A percentile compares a stretch with the other conserved stretches of the same genome.
These are phyloP conservation scores for Dactylellina sp. DNA, from an alignment of 2,329 filamentous ascomycete species.

Conservation along the genomic window DNA sequence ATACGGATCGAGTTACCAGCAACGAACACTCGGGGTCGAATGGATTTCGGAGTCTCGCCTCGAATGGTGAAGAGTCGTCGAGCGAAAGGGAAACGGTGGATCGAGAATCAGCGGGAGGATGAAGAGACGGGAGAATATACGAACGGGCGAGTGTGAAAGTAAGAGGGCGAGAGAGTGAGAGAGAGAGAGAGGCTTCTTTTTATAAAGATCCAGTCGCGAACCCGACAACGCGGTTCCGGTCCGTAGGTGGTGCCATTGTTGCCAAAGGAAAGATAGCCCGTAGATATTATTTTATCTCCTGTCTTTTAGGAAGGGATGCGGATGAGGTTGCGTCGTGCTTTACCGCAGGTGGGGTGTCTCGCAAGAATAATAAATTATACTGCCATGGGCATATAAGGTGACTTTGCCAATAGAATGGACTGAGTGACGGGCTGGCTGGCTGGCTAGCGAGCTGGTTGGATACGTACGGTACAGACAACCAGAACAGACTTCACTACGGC, in stretches of 20 bases:
- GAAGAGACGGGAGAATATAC: constrained; percentile 25
- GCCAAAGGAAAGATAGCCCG: constrained; percentile 54
- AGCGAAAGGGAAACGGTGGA: constrained; percentile 35
- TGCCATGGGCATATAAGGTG: constrained; percentile 56
- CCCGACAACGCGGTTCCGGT: constrained; percentile 57
- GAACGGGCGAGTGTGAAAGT: no score
- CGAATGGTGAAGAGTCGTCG: constrained; percentile 32
- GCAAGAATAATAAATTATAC: constrained; percentile 57
- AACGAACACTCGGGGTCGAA: constrained; percentile 35
- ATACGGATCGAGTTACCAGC: constrained; percentile 36
- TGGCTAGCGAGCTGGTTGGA: constrained; percentile 46
- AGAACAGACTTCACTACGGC: no score
- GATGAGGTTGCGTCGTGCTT: constrained; percentile 57
- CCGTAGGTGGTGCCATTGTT: constrained; percentile 57
- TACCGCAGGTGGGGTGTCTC: constrained; percentile 56
- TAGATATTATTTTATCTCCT: constrained; percentile 58
- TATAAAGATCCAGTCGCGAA: constrained; percentile 56
- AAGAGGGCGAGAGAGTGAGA: no score
- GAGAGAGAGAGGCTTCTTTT: constrained; percentile 53
- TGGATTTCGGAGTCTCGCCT: constrained; percentile 22
- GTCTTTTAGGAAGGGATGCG: constrained; percentile 54
- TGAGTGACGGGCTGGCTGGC: constrained; percentile 43
- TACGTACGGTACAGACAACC: constrained; percentile 52
- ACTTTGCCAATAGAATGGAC: constrained; percentile 56
- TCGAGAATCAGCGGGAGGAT: constrained; percentile 45